Base-by-base conservation (phyloP, 495 filamentous ascomycete genomes). In the Clohesyomyces aquaticus region DNA sequence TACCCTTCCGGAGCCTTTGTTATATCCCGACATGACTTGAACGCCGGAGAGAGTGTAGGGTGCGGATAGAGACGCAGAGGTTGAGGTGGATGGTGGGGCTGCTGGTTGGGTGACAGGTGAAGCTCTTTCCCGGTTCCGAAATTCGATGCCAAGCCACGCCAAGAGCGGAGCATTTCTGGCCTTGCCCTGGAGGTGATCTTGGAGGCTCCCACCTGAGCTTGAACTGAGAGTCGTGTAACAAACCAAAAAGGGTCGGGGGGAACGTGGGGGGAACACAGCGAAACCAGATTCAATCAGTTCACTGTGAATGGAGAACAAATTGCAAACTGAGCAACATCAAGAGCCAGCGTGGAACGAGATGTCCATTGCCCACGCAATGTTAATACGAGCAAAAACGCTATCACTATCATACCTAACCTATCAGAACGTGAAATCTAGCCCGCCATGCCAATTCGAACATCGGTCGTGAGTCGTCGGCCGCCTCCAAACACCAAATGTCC, bases 1-100 rank as follows among this genome's bases (percentile, higher is more conserved):
- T 1, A 98, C 87, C 63, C 94, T 93, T 70, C 96, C 96, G 2
- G 65, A 53, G 57, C 93, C 87, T 75, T 93, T 95, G 67, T 73
- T 87, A 21, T 43, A 55, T 14, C 53, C 59, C 10, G 65, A 14
- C 65, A 67, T 67, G 26, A 12, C 22, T 0, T 23, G 19, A 4
- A 27, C 1, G 6, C 2, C 45, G n/a, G 18, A 22, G 26, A 10
- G 29, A 21, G 49, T 21, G 27, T 22, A 47, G 27, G 27, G 28
- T 41, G 53, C 22, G 18, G 18, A 11, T 47, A 18, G 26, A n/a
- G 42, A 27, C 16, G 55, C 28, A 43, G 26, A n/a, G 42, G 55
- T 28, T 59, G 55, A 3, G 22, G 3, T 16, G 41, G 26, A 28
- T 4, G 41, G 18, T 35, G 32, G 10, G 29, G n/a, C 25, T 32